Conservation (phyloP, 2,329 filamentous ascomycete genomes). For the Colletotrichum costaricense region DNA sequence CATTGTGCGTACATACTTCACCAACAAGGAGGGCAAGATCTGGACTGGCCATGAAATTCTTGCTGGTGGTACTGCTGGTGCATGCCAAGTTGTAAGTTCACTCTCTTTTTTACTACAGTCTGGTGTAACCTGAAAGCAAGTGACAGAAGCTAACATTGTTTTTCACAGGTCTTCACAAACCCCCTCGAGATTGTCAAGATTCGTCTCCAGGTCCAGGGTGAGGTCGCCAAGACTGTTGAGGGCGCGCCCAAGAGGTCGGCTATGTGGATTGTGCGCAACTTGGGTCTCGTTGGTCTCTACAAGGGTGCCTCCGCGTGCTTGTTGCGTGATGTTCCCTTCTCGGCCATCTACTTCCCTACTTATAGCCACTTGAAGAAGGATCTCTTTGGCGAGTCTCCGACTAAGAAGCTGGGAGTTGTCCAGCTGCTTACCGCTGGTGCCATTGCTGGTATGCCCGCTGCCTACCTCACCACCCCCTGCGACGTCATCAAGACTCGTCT, state of each 20-base stretch:
- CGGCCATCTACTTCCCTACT: conserved; percentile 97
- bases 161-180: conserved; percentile 87
- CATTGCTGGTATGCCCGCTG: conserved; percentile 91
- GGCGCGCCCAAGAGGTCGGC: conserved; percentile 88
- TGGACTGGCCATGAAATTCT: conserved; percentile 78
- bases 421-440: conserved; percentile 95
- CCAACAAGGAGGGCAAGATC: conserved; percentile 80
- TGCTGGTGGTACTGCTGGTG: conserved; percentile 90
- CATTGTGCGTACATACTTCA: conserved; percentile 81
- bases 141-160: conserved; percentile 26
- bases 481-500: conserved; percentile 99
- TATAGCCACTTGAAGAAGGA: conserved; percentile 96
- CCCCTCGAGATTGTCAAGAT: conserved; percentile 99
- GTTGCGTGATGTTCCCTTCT: conserved; percentile 96
- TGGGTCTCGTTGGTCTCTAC: conserved; percentile 94
- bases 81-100: conserved; percentile 89
- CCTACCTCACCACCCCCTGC: conserved; percentile 95
- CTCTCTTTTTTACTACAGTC: background rate
- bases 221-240: conserved; percentile 88
- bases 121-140: background rate
- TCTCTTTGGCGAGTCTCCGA: conserved; percentile 88
- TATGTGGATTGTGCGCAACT: conserved; percentile 96
- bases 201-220: conserved; percentile 95
- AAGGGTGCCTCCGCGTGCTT: conserved; percentile 96
- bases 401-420: conserved; percentile 88